Evolutionary conservation across 2,329 filamentous ascomycete species (phyloP).

Genomic region (Didymella segeticola): DNA sequence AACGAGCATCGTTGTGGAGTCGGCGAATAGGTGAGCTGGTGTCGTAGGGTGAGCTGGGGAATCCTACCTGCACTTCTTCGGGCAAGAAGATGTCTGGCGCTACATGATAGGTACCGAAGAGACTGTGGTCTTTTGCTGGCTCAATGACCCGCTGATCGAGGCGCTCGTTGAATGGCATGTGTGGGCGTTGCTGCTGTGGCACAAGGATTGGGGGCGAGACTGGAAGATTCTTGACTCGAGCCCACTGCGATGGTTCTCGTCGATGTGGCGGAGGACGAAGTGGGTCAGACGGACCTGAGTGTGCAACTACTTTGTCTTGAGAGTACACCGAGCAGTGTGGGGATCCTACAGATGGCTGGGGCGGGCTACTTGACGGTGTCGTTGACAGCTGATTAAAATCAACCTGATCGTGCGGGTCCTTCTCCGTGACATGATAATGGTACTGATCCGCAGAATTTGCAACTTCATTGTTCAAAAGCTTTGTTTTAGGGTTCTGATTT

Average conservation of each 20-base stretch:
- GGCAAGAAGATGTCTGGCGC: slow-evolving; percentile 13
- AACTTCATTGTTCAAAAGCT: slow-evolving; percentile 14
- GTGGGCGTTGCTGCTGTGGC: not conserved
- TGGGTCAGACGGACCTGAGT: not conserved
- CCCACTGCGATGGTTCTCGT: not conserved
- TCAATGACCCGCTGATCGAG: not conserved
- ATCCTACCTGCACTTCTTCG: slow-evolving; percentile 15
- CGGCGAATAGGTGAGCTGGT: not conserved
- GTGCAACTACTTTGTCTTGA: not conserved
- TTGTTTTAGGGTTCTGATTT: not conserved
- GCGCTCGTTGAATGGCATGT: not conserved
- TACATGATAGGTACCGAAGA: slow-evolving; percentile 13
- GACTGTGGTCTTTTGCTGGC: slow-evolving; percentile 5
- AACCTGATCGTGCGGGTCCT: not conserved
- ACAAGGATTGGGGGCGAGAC: not conserved
- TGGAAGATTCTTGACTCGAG: slow-evolving; percentile 4
- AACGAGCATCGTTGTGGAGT: slow-evolving; percentile 3
- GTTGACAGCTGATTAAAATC: not conserved
- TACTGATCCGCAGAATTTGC: slow-evolving; percentile 21
- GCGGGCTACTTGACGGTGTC: not conserved
- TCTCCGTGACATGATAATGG: not conserved
- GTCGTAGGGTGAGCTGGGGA: not conserved
- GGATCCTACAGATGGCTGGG: not conserved
- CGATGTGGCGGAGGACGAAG: not conserved
- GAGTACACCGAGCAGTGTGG: not conserved